phyloP scores from a whole-genome alignment of 2,329 filamentous ascomycete genomes.

The Xylariaceae sp. region DNA sequence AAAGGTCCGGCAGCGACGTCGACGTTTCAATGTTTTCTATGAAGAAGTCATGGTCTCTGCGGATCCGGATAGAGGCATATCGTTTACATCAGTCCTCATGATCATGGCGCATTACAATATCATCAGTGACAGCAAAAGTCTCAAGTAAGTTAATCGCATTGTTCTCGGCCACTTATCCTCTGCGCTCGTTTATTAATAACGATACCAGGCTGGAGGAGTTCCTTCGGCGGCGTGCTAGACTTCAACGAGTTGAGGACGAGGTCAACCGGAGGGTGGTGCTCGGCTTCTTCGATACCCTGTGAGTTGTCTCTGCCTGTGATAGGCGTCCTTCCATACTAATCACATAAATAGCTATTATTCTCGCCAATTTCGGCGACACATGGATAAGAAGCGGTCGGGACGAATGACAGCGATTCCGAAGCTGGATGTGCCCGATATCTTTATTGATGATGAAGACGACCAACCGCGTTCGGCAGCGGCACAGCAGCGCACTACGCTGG shows the following conservation, averaged over 20 bases:
- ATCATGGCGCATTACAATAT: conserved; percentile 98
- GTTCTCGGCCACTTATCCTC: background rate
- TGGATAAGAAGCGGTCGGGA: conserved; percentile 67
- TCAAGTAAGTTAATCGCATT: conserved; percentile 55
- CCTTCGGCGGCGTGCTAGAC: conserved; percentile 77
- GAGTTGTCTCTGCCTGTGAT: conserved; percentile 29
- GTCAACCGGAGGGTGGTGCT: conserved; percentile 85
- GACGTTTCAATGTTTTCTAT: conserved; percentile 89
- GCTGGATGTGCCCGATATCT: conserved; percentile 83
- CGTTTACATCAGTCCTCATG: conserved; percentile 89
- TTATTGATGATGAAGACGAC: conserved; percentile 73
- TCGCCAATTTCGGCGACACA: conserved; percentile 71
- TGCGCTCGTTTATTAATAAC: background rate
- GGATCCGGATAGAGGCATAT: conserved; percentile 83
- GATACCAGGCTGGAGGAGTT: conserved; percentile 81
- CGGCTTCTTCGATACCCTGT: conserved; percentile 92
- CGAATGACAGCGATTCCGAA: conserved; percentile 76
- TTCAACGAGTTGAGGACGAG: conserved; percentile 93
- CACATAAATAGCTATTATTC: conserved; percentile 63
- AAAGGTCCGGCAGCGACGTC: conserved; percentile 70
- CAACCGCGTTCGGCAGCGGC: conserved; percentile 24
- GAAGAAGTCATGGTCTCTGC: conserved; percentile 94
- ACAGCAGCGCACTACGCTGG: conserved; percentile 29
- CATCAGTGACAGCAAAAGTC: conserved; percentile 94
- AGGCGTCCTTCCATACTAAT: conserved; percentile 16